These are phyloP conservation scores for Ascosphaera apis DNA, from an alignment of 2,329 filamentous ascomycete species.

Conservation along the genomic window DNA sequence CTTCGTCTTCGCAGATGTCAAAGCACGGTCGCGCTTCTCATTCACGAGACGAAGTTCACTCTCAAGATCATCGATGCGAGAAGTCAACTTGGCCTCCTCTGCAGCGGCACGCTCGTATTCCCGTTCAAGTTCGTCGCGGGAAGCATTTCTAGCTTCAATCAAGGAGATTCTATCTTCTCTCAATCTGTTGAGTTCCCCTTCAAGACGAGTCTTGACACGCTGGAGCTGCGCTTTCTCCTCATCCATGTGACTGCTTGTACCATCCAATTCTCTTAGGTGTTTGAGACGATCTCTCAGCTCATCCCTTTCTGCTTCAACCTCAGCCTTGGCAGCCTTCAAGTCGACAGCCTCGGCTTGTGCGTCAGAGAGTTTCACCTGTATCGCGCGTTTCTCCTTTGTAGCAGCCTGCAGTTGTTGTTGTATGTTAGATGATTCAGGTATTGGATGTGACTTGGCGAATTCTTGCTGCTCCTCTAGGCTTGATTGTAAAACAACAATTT, in stretches of 20 bases:
- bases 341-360: slow-evolving; percentile 37
- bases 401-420: slow-evolving; percentile 34
- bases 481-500: slow-evolving; percentile 49
- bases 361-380: slow-evolving; percentile 40
- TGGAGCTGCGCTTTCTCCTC: slow-evolving; percentile 47
- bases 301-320: slow-evolving; percentile 41
- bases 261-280: slow-evolving; percentile 29
- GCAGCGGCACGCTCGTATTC: slow-evolving; percentile 42
- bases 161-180: slow-evolving; percentile 39
- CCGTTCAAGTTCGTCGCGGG: slow-evolving; percentile 40
- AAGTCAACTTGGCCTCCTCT: slow-evolving; percentile 38
- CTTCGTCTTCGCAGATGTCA: slow-evolving; percentile 32
- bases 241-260: slow-evolving; percentile 37
- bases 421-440: slow-evolving; percentile 34
- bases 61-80: slow-evolving; percentile 27
- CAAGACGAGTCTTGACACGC: slow-evolving; percentile 42
- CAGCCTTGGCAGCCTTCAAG: slow-evolving; percentile 31
- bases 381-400: slow-evolving; percentile 34
- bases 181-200: slow-evolving; percentile 41
- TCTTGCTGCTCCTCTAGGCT: slow-evolving; percentile 42
- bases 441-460: slow-evolving; percentile 32
- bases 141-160: slow-evolving; percentile 30
- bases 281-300: slow-evolving; percentile 40
- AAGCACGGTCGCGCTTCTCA: slow-evolving; percentile 24
- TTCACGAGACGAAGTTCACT: slow-evolving; percentile 24